phyloP scores from a whole-genome alignment of 2,329 filamentous ascomycete genomes.

The Madurella fahalii region DNA sequence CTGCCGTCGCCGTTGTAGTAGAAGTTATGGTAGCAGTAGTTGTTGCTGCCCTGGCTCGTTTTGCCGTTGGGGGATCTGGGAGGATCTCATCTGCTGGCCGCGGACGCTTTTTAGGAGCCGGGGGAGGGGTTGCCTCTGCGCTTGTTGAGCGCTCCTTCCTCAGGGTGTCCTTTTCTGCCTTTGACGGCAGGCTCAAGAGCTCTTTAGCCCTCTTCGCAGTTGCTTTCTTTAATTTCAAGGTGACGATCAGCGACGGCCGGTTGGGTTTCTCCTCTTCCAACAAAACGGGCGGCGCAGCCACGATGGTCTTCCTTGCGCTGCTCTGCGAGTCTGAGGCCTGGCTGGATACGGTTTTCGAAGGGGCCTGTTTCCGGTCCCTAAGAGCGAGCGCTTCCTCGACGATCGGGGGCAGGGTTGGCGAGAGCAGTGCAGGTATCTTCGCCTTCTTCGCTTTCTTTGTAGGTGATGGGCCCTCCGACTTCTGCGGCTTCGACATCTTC shows the following conservation, averaged over 20 bases:
- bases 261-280: constrained; percentile 30
- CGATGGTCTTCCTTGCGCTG: constrained; percentile 35
- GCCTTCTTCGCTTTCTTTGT: constrained; percentile 37
- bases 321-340: constrained; percentile 31
- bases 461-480: constrained; percentile 26
- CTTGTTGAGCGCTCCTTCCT: constrained; percentile 42
- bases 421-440: constrained; percentile 48
- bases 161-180: constrained; percentile 34
- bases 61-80: constrained; percentile 34
- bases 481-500: constrained; percentile 26
- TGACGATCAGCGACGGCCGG: constrained; percentile 36
- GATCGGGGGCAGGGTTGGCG: constrained; percentile 51
- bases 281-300: constrained; percentile 29
- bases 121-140: constrained; percentile 37
- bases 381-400: constrained; percentile 45
- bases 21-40: too few species aligned
- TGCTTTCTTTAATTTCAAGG: constrained; percentile 47
- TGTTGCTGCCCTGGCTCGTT: constrained; percentile 39
- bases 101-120: constrained; percentile 48
- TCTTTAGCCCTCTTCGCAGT: constrained; percentile 42
- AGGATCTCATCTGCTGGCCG: constrained; percentile 34
- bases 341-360: constrained; percentile 24
- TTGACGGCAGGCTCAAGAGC: constrained; percentile 43
- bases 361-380: constrained; percentile 28
- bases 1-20: constrained; percentile 9